A percentile compares a stretch with the other conserved stretches of the same genome.
Evolutionary conservation across 2,329 filamentous ascomycete genomes (phyloP).

Genomic region (Paracoccidioides lutzii): DNA sequence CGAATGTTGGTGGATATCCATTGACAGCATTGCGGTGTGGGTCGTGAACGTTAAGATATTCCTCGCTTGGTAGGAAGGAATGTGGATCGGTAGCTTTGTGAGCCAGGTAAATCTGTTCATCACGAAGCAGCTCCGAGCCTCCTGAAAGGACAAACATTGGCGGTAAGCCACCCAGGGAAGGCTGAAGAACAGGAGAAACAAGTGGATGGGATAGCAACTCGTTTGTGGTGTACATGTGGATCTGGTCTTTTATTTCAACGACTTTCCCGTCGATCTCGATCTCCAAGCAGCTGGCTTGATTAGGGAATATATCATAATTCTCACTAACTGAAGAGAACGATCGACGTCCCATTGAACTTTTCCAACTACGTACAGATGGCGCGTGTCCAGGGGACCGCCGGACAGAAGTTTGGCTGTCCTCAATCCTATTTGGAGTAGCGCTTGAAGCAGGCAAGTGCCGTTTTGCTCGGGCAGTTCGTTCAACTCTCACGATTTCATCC

Average conservation of each 20-base stretch:
- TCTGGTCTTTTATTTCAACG: slow-evolving; percentile 74
- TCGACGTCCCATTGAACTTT: background rate
- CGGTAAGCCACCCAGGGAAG: slow-evolving; percentile 77
- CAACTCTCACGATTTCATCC: slow-evolving; percentile 32
- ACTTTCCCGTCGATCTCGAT: slow-evolving; percentile 58
- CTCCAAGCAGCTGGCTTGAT: slow-evolving; percentile 37
- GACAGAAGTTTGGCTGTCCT: background rate
- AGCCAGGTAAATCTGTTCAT: slow-evolving; percentile 89
- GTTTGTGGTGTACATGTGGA: slow-evolving; percentile 80
- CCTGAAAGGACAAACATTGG: slow-evolving; percentile 78
- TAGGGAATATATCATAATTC: slow-evolving; percentile 6
- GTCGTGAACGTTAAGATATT: slow-evolving; percentile 50
- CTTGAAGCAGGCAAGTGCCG: slow-evolving; percentile 7
- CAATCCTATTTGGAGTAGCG: background rate
- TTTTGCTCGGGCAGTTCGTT: slow-evolving; percentile 27
- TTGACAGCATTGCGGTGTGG: slow-evolving; percentile 41
- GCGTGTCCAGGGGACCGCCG: background rate
- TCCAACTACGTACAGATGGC: background rate
- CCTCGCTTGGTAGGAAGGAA: slow-evolving; percentile 57
- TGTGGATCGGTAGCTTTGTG: slow-evolving; percentile 84
- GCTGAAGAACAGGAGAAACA: slow-evolving; percentile 78
- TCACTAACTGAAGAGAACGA: background rate
- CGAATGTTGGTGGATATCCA: slow-evolving; percentile 70
- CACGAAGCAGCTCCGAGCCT: slow-evolving; percentile 75
- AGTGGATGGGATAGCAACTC: slow-evolving; percentile 73